Evolutionary conservation across 73 alveolate species (phyloP), one percentile per base, ranked within the genome.

Genomic region (Paraurostyla sp.): DNA sequence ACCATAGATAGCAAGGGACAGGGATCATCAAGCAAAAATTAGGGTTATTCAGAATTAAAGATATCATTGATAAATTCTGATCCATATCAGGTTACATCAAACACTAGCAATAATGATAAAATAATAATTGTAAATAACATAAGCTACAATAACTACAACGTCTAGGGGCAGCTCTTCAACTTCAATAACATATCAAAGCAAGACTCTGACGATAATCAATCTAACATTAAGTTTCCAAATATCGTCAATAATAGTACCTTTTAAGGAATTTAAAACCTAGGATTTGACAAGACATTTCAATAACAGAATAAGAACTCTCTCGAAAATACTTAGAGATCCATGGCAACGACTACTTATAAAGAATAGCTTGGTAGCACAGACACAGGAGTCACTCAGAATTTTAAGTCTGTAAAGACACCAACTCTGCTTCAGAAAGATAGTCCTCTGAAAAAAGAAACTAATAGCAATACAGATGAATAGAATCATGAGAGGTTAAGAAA

Each of bases 401-500:
- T n/a, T n/a, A n/a, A n/a, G n/a, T n/a, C n/a, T n/a, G n/a, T n/a
- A n/a, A n/a, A n/a, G n/a, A n/a, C n/a, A n/a, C n/a, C n/a, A n/a
- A n/a, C n/a, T n/a, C n/a, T n/a, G n/a, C n/a, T n/a, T n/a, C n/a
- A n/a, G n/a, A n/a, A n/a, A n/a, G n/a, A n/a, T n/a, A n/a, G n/a
- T n/a, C n/a, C n/a, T n/a, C n/a, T n/a, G n/a, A n/a, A n/a, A n/a
- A n/a, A n/a, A 54, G 58, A 22, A 65, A 65, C 25, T 22, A 35
- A 38, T 18, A 22, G 56, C 35, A 15, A 36, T 4, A 38, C 46
- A 1, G 82, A 65, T 35, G 82, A 65, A 22, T 65, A 65, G 25
- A 65, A 65, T 65, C 82, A 65, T 65, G 82, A 65, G 6, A 65
- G 82, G 41, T 36, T 65, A 3, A 65, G 82, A 65, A 65, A 65